Conservation (phyloP, 345 rosid species). For the Cochlearia excelsa region DNA sequence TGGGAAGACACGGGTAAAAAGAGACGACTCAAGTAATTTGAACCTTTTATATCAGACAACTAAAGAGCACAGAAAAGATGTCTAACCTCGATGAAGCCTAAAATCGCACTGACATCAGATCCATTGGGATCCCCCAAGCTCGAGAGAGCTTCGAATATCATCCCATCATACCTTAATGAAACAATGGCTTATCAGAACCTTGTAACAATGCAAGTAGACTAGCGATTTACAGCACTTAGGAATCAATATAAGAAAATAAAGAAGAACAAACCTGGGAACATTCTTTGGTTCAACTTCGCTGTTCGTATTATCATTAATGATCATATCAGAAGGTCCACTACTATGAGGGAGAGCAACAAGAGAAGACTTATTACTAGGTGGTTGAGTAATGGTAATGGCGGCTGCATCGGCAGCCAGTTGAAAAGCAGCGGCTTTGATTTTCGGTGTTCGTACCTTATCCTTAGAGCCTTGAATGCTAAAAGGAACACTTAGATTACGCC, state of each 20-base stretch:
- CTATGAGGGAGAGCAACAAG: slow-evolving; percentile 22
- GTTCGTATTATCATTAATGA: slow-evolving; percentile 27
- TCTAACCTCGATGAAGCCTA: slow-evolving; percentile 62
- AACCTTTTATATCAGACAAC: too few species aligned
- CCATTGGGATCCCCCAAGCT: slow-evolving; percentile 48
- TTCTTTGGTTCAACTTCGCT: slow-evolving; percentile 30
- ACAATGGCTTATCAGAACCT: slow-evolving; percentile 15
- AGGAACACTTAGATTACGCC: slow-evolving; percentile 74
- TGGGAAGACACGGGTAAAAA: too few species aligned
- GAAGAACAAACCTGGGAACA: slow-evolving; percentile 37
- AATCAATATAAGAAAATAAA: slow-evolving; percentile 23
- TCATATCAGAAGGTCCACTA: slow-evolving; percentile 30
- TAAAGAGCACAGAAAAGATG: slow-evolving; percentile 19
- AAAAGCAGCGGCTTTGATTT: slow-evolving; percentile 44
- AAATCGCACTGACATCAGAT: slow-evolving; percentile 53
- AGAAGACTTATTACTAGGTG: slow-evolving; percentile 12
- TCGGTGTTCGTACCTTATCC: slow-evolving; percentile 50
- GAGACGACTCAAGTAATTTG: too few species aligned
- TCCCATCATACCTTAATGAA: slow-evolving; percentile 48
- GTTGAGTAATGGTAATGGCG: slow-evolving; percentile 27
- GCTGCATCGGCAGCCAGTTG: slow-evolving; percentile 32
- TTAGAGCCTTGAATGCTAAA: slow-evolving; percentile 51
- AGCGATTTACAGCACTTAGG: slow-evolving; percentile 10
- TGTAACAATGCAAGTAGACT: slow-evolving; percentile 8
- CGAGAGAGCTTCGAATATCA: slow-evolving; percentile 81